Conservation (phyloP, 768 basidiomycete genomes). For the Porphyrellus cyaneotinctus region DNA sequence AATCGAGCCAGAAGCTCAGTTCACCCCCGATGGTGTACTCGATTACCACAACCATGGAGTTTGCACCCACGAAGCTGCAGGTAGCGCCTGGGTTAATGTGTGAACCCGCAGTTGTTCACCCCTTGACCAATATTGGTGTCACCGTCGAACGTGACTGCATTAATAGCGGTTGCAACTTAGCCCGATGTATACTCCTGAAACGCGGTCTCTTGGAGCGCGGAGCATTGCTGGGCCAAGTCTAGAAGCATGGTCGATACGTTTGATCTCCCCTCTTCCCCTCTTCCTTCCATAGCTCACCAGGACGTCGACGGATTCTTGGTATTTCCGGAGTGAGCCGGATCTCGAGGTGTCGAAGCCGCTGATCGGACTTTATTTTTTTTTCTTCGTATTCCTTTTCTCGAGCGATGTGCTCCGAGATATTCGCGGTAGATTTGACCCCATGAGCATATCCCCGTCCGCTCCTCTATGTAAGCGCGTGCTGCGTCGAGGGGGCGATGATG, state of each 20-base stretch:
- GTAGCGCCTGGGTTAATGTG: background rate
- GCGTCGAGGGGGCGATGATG: slow-evolving; percentile 5
- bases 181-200: background rate
- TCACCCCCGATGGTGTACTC: background rate
- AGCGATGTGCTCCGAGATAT: slow-evolving; percentile 15
- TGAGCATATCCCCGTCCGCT: background rate
- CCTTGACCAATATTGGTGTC: background rate
- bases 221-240: background rate
- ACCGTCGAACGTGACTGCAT: background rate
- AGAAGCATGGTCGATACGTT: slow-evolving; percentile 1
- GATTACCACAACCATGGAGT: slow-evolving; percentile 2
- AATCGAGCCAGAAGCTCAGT: slow-evolving; percentile 16
- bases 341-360: slow-evolving; percentile 17
- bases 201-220: background rate
- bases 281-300: background rate
- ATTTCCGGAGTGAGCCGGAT: slow-evolving; percentile 16
- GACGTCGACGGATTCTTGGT: slow-evolving; percentile 13
- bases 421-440: slow-evolving; percentile 18
- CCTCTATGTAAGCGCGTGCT: background rate
- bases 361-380: slow-evolving; percentile 12
- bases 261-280: slow-evolving; percentile 3
- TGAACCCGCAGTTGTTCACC: background rate
- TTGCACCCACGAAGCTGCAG: background rate
- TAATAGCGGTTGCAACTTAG: background rate
- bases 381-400: slow-evolving; percentile 6